A percentile compares a stretch with the other conserved stretches of the same genome.
phyloP scores from a whole-genome alignment of 2,329 filamentous ascomycete genomes.

The Chaetomium strumarium region DNA sequence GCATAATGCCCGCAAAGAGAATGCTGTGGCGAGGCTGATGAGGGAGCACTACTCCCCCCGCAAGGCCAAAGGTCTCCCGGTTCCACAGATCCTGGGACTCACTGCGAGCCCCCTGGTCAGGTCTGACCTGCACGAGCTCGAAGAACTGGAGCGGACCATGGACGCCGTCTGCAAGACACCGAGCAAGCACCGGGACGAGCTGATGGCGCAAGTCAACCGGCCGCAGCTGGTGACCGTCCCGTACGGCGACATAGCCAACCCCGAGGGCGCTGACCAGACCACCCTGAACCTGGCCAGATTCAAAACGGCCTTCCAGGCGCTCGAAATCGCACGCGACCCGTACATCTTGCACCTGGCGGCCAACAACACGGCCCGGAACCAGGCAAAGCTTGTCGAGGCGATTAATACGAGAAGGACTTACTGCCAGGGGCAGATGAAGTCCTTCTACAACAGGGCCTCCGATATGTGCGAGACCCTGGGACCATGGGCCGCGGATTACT shows the following conservation, averaged over 20 bases:
- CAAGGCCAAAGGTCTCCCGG: conserved; percentile 31
- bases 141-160: conserved; percentile 61
- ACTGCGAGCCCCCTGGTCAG: conserved; percentile 73
- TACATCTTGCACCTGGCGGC: conserved; percentile 44
- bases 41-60: conserved; percentile 58
- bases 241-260: conserved; percentile 27
- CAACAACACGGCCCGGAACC: conserved; percentile 37
- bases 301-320: conserved; percentile 31
- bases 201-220: conserved; percentile 62
- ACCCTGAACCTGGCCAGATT: conserved; percentile 42
- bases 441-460: conserved; percentile 44
- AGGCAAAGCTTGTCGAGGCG: conserved; percentile 33
- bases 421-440: conserved; percentile 49
- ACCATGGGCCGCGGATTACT: conserved; percentile 62
- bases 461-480: conserved; percentile 56
- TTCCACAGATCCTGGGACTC: conserved; percentile 69
- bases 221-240: conserved; percentile 45
- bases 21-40: conserved; percentile 68
- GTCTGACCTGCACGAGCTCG: conserved; percentile 48
- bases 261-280: conserved; percentile 26
- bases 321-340: conserved; percentile 59
- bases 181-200: conserved; percentile 60
- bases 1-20: conserved; percentile 63
- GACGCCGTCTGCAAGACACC: conserved; percentile 66
- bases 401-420: conserved; percentile 44